phyloP scores from a whole-genome alignment of 306 rosid species.

The Argentina anserina region DNA sequence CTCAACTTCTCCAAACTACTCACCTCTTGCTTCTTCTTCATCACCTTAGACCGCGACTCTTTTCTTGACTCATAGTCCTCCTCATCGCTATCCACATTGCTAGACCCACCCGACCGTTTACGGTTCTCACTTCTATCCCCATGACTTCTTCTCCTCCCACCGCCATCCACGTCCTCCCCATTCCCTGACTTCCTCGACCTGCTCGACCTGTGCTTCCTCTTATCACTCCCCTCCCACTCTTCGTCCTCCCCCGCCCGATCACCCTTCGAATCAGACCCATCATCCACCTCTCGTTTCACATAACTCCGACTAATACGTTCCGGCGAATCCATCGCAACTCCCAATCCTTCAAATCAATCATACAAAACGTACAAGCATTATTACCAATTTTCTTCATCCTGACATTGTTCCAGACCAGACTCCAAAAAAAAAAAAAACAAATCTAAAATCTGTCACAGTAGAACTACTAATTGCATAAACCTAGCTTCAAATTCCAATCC shows the following conservation, averaged over 20 bases:
- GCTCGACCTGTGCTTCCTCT: slow-evolving; percentile 76
- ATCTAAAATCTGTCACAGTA: no score
- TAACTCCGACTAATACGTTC: slow-evolving; percentile 36
- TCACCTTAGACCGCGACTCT: slow-evolving; percentile 53
- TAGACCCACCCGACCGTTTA: slow-evolving; percentile 54
- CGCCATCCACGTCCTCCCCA: slow-evolving; percentile 63
- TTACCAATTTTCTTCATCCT: neutral
- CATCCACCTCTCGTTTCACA: slow-evolving; percentile 42
- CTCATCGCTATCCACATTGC: slow-evolving; percentile 60
- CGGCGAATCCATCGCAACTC: slow-evolving; percentile 53
- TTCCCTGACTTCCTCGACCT: slow-evolving; percentile 58
- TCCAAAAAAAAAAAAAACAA: neutral
- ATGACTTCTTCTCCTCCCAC: slow-evolving; percentile 56
- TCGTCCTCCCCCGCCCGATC: slow-evolving; percentile 65
- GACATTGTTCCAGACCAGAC: neutral
- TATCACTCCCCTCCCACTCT: slow-evolving; percentile 68
- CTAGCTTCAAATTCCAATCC: neutral
- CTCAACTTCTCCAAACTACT: slow-evolving; percentile 87
- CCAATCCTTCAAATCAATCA: slow-evolving; percentile 3
- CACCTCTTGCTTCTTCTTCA: slow-evolving; percentile 82
- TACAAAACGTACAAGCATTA: neutral
- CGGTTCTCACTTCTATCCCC: slow-evolving; percentile 54
- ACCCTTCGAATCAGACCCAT: slow-evolving; percentile 51
- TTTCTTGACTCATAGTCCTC: slow-evolving; percentile 69
- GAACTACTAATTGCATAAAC: neutral